Evolutionary conservation across 2,329 filamentous ascomycete genomes (phyloP).

Genomic region (Dactylellina parvicollis): DNA sequence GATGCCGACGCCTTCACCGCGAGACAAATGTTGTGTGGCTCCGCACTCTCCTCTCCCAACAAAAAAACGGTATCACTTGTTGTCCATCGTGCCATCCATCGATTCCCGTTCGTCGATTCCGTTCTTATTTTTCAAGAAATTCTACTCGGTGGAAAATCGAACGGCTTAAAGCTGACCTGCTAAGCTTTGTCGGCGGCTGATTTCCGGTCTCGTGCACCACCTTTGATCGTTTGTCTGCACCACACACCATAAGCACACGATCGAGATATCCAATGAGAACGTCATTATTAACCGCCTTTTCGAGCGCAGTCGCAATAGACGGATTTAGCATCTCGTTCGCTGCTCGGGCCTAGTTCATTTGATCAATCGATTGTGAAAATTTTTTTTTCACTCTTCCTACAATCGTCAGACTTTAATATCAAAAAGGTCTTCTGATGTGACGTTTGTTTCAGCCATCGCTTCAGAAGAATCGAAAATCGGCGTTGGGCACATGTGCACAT

Average conservation of each 20-base stretch:
- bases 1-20: constrained; percentile 17
- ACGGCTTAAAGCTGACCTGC: neutral
- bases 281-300: constrained; percentile 1
- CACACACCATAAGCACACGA: neutral
- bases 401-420: no score
- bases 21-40: neutral
- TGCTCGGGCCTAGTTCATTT: no score
- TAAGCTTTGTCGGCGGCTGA: constrained; percentile 15
- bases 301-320: neutral
- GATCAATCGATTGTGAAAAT: no score
- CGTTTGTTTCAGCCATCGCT: neutral
- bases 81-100: neutral
- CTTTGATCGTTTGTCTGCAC: neutral
- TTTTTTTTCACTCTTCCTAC: no score
- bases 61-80: constrained; percentile 4
- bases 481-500: neutral
- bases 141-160: neutral
- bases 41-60: neutral
- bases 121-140: neutral
- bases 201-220: constrained; percentile 13
- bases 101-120: neutral
- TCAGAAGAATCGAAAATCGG: neutral
- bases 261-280: neutral
- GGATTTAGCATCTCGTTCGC: no score
- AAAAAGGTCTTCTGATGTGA: no score